phyloP scores from a whole-genome alignment of 352 stramenopile genomes.

The Hyaloperonospora brassicae region DNA sequence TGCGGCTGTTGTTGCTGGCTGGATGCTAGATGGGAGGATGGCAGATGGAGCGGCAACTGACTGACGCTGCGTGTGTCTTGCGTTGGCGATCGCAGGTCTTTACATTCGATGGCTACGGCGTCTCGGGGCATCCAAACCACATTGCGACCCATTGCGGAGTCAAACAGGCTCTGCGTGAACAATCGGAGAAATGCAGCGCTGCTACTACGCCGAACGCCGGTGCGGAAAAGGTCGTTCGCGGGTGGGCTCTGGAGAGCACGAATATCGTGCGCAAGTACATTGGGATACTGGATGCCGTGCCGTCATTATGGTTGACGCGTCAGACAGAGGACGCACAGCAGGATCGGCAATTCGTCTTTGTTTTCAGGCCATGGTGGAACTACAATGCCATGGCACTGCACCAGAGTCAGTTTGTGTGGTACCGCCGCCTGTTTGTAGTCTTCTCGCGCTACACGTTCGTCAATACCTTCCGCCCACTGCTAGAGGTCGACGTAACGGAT shows the following conservation, averaged over 20 bases:
- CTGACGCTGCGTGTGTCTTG: neutral
- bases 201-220: constrained; percentile 1
- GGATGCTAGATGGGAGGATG: neutral
- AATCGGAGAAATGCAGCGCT: constrained; percentile 32
- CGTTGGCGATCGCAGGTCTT: constrained; percentile 52
- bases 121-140: constrained; percentile 93
- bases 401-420: constrained; percentile 94
- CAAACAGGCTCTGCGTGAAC: constrained; percentile 33
- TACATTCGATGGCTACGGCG: constrained; percentile 90
- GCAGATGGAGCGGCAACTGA: no score
- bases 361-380: constrained; percentile 57
- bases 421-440: constrained; percentile 91
- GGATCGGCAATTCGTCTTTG: constrained; percentile 47
- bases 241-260: constrained; percentile 66
- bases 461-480: constrained; percentile 74
- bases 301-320: constrained; percentile 35
- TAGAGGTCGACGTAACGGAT: constrained; percentile 19
- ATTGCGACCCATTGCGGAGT: constrained; percentile 65
- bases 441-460: constrained; percentile 95
- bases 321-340: constrained; percentile 4
- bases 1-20: neutral
- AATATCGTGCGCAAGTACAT: constrained; percentile 85
- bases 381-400: constrained; percentile 91
- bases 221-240: constrained; percentile 25
- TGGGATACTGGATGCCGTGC: constrained; percentile 60